Evolutionary conservation across 2,329 filamentous ascomycete genomes (phyloP), one percentile per base, ranked within the genome.

Genomic region (Hypoxylon sp.): DNA sequence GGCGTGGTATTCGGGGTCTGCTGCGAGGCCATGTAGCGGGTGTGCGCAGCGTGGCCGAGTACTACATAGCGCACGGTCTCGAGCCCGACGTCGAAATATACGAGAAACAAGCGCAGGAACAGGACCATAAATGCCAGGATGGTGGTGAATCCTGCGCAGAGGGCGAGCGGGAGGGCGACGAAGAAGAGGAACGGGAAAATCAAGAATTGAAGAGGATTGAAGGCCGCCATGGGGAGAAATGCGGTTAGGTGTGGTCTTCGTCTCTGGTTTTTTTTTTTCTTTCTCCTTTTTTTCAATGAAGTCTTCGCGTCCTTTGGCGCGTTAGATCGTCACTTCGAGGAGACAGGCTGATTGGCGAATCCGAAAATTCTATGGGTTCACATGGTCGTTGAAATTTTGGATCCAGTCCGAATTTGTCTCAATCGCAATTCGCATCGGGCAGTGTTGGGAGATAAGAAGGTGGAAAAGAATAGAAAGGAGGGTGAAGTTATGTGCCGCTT

Each of bases 131-230:
- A 85, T 39, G 89, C 87, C 49, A 90, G 69, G 4, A 81, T 82
- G 56, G 88, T 87, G 30, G 89, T 91, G 66, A 90, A 77, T 65
- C 82, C 84, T 54, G 89, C 89, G 56, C 88, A 84, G 51, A 90
- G 73, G 68, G 86, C 82, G 55, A 91, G 81, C 7, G 89, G 89
- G 11, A 90, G 77, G 20, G 87, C 88, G 71, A 89, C 80, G 66
- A 89, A 66, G 71, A 87, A 81, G 67, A 91, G 79, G 70, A 89
- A 82, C n/a, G 88, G 87, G 53, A 89, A 80, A 54, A 88, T 78
- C 50, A 90, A 75, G 67, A 80, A 78, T 73, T 87, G 83, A 62
- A 85, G 75, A 22, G 85, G 84, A 52, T 82, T 86, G 71, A 87
- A 76, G 53, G 85, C 74, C 46, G 80, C 79, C 85, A 87, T 87